These are phyloP conservation scores for Stagonosporopsis tanaceti DNA, from an alignment of 2,329 filamentous ascomycete species.

Conservation along the genomic window DNA sequence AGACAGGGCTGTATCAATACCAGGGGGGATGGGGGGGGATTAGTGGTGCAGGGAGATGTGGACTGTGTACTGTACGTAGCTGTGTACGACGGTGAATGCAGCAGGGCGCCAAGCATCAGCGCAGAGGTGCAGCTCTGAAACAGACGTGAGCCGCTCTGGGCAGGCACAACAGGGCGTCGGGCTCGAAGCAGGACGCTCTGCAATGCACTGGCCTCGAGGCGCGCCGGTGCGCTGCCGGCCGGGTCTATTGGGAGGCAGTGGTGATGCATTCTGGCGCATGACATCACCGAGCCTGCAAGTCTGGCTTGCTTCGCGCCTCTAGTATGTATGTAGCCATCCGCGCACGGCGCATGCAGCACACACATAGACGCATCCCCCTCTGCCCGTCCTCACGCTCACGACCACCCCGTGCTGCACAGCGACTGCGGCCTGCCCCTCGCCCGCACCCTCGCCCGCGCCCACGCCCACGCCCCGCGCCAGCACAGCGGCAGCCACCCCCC, in stretches of 20 bases:
- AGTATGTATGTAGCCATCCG: not conserved
- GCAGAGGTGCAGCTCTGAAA: conserved; percentile 5
- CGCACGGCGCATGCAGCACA: not conserved
- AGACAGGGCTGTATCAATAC: conserved; percentile 1
- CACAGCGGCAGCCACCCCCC: conserved; percentile 16
- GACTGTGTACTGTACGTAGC: not conserved
- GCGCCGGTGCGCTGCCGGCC: conserved; percentile 7
- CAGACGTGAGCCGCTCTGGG: not conserved
- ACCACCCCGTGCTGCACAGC: not conserved
- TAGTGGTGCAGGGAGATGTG: too few relatives aligned
- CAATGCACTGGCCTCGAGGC: conserved; percentile 12
- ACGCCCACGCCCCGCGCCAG: not conserved
- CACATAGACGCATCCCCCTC: too few relatives aligned
- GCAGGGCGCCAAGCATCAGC: not conserved
- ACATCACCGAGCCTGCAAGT: conserved; percentile 13
- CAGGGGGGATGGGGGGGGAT: not conserved
- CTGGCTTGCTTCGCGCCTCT: conserved; percentile 7
- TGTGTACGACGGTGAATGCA: conserved; percentile 4
- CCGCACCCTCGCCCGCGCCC: not conserved
- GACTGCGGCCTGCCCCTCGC: not conserved
- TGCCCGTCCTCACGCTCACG: too few relatives aligned
- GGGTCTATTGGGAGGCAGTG: conserved; percentile 7
- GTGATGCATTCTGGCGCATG: conserved; percentile 17
- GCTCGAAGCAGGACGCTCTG: conserved; percentile 9
- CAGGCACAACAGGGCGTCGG: conserved; percentile 2